Conservation (phyloP, 176 grass and related monocot species). For the Aegilops sharonensis region DNA sequence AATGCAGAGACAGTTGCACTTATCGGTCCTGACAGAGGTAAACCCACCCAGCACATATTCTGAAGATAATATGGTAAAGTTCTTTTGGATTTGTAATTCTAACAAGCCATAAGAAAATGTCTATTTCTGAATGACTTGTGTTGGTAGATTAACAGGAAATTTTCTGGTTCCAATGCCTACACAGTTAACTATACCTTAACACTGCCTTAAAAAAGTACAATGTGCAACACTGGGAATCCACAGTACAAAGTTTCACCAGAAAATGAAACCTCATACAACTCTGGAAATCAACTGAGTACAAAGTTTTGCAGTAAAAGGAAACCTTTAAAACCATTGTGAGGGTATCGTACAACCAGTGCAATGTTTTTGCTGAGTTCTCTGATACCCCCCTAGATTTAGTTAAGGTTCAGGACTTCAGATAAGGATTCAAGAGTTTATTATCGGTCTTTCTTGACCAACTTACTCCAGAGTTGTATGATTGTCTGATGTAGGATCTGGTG, state of each 20-base stretch:
- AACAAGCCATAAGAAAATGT: background rate
- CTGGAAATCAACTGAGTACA: background rate
- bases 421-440: background rate
- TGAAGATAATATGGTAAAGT: background rate
- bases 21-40: constrained; percentile 54
- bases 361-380: background rate
- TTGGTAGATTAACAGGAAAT: background rate
- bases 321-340: background rate
- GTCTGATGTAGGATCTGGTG: constrained; percentile 31
- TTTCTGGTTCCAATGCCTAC: background rate
- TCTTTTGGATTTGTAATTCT: background rate
- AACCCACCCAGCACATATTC: background rate
- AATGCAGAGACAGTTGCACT: constrained; percentile 96
- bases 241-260: background rate
- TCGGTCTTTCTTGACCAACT: background rate
- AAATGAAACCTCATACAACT: background rate
- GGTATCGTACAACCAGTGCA: background rate
- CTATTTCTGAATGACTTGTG: background rate
- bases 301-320: background rate
- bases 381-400: background rate
- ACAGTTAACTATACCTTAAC: background rate
- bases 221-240: background rate
- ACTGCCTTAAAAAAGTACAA: background rate
- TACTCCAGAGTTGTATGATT: background rate
- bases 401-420: background rate